These are phyloP conservation scores for Jasminum sambac DNA, from an alignment of 257 asterid genomes.

Conservation along the genomic window DNA sequence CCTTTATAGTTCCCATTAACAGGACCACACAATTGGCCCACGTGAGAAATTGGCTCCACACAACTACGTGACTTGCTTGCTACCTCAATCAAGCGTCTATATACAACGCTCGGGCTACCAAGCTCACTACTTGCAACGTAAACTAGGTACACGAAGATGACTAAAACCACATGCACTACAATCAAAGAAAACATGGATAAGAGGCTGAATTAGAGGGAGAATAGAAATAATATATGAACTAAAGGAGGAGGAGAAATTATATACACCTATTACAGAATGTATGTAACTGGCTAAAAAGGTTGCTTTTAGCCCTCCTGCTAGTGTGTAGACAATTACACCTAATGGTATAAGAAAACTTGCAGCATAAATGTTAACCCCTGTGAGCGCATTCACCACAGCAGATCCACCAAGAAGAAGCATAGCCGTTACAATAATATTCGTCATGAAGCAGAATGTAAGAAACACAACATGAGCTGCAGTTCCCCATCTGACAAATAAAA, in stretches of 20 bases:
- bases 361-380: constrained; percentile 87
- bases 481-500: constrained; percentile 69
- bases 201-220: not conserved
- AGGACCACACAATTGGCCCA: constrained; percentile 82
- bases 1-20: constrained; percentile 77
- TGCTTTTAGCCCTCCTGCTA: constrained; percentile 92
- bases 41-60: constrained; percentile 55
- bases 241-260: not conserved
- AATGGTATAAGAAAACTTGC: constrained; percentile 94
- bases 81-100: constrained; percentile 65
- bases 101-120: constrained; percentile 77
- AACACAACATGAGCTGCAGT: constrained; percentile 83
- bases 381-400: constrained; percentile 85
- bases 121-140: constrained; percentile 72
- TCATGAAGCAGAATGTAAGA: constrained; percentile 83
- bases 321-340: constrained; percentile 80
- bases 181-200: not conserved
- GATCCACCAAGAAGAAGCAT: constrained; percentile 98
- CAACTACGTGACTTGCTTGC: constrained; percentile 73
- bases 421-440: constrained; percentile 87
- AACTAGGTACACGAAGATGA: constrained; percentile 79
- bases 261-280: constrained; percentile 82
- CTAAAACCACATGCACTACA: constrained; percentile 84
- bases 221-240: not conserved
- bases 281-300: constrained; percentile 93